Percentiles rank a stretch among this genome's conserved stretches.
phyloP scores from a whole-genome alignment of 305 asterid genomes.

The Solanum chacoense region DNA sequence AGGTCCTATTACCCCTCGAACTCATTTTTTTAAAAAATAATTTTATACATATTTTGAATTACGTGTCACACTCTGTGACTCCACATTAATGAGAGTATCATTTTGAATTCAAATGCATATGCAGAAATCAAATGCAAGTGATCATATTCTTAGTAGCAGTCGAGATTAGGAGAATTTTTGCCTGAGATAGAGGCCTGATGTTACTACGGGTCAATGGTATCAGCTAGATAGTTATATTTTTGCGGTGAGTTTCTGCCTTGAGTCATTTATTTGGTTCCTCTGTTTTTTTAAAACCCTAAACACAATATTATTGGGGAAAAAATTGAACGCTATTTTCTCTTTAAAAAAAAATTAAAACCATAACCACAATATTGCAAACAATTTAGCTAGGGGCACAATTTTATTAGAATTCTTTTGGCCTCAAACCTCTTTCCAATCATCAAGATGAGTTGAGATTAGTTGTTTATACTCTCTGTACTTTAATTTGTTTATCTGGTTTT shows the following conservation, averaged over 20 bases:
- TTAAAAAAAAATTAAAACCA: background rate
- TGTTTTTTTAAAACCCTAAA: background rate
- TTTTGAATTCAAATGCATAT: background rate
- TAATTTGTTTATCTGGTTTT: background rate
- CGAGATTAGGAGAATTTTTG: background rate
- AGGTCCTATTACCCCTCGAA: background rate
- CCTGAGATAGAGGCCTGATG: background rate
- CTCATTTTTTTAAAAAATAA: background rate
- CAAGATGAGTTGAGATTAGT: background rate
- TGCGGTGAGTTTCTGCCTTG: background rate
- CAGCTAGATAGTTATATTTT: background rate
- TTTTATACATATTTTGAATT: background rate
- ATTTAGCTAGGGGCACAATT: background rate
- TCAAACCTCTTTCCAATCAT: background rate
- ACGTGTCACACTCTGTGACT: background rate
- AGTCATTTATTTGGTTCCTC: background rate
- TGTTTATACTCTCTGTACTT: background rate
- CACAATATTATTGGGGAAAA: background rate
- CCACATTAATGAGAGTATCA: background rate
- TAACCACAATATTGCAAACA: background rate
- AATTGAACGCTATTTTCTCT: background rate
- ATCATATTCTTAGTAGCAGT: background rate
- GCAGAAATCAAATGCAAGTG: background rate
- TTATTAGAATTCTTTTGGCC: background rate
- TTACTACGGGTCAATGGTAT: background rate